Evolutionary conservation across 371 early-diverging fungal genomes (phyloP), one percentile per base, ranked within the genome.

Genomic region (Mucor piriformis): DNA sequence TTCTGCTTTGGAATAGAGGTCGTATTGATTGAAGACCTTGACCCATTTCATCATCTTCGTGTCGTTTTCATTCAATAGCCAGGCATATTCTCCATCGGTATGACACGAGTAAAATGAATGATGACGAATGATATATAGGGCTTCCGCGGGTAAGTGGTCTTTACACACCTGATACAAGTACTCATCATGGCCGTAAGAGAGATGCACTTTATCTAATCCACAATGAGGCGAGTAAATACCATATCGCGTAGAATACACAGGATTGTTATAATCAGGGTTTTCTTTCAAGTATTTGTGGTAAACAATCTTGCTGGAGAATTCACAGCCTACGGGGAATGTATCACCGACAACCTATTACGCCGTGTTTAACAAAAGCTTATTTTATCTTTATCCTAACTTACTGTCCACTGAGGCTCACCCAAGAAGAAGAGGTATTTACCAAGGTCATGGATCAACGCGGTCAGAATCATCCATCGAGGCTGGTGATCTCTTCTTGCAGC

Each of bases 171-270:
- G 71, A 43, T 79, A 82, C 13, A 86, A 34, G 40, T 85, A 86
- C 43, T 86, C 86, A 37, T 86, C 87, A 56, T 86, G 85, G 12
- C 87, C 87, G 50, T 70, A 86, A 32, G 76, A 72, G 61, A 86
- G 59, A 46, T 82, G 72, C 1, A 86, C 69, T 3, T 78, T 62
- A 8, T 74, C 71, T 0, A 86, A 58, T 6, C 87, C 87, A 63
- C 84, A 83, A 21, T 79, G 60, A 15, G 81, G 73, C 12, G 50
- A 23, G 46, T 85, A 86, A 20, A 86, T 79, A n/a, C 87, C 87
- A 42, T 72, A 72, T 13, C 59, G 37, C 0, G 78, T 70, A 3
- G 64, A 67, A 46, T 78, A 81, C 5, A 64, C 62, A 5, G 67
- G 54, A 47, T 82, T 29, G 7, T 53, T 3, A 20, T 50, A 42